Base-by-base conservation (phyloP, 331 rosid genomes). In the Ulmus americana region DNA sequence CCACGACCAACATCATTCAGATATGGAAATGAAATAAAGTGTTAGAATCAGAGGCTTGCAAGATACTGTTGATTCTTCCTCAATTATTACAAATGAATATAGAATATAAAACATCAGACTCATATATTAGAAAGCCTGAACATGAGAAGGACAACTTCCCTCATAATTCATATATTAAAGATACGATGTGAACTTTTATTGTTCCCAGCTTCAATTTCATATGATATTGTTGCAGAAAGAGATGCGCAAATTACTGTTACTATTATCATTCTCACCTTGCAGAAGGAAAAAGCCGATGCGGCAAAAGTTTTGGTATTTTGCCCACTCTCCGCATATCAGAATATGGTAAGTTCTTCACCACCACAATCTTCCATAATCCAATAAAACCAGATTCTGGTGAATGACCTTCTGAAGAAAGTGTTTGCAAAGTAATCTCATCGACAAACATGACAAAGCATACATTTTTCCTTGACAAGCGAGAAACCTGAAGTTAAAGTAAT, bases 271-370 rank as follows among this genome's bases (percentile, higher is more conserved):
- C 87, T 84, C 76, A 91, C 95, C 97, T 88, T 13, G 97, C 96
- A 67, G 85, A 82, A 39, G 97, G 96, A 68, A 88, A 88, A 74
- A 84, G 95, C 48, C 96, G 83, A 76, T 91, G 97, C 3, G 97
- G 84, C 81, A 91, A 77, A 77, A 91, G 79, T 76, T 91, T 88
- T 7, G 96, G 97, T 76, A 88, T 86, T 79, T 91, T 91, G n/a
- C 96, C 97, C 49, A 86, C 96, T 74, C 92, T 77, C 60, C 95
- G 81, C 97, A 85, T 83, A 76, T 90, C 97, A 69, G 81, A 67
- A 74, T 77, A 83, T 11, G 97, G 97, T 68, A 86, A 83, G 77
- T 86, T 86, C 74, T 75, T 88, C 75, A 88, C 91, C 42, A 88
- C 83, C 77, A 88, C 90, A 67, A 88, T 75, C 83, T 74, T 88